These are phyloP conservation scores for Verbena officinalis DNA, from an alignment of 257 asterid genomes.

Conservation along the genomic window DNA sequence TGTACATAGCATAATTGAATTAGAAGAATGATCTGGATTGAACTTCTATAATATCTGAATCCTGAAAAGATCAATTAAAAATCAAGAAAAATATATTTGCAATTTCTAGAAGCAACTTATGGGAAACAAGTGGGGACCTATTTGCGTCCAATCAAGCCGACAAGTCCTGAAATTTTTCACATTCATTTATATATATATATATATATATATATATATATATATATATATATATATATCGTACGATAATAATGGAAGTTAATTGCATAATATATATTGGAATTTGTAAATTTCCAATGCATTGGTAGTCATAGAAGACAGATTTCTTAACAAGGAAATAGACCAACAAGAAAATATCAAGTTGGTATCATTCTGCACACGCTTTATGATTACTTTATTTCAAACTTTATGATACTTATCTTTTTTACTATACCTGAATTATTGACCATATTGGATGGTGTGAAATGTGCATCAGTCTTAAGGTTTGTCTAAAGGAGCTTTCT, in stretches of 20 bases:
- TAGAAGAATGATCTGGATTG: too few relatives aligned
- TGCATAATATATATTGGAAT: neutral
- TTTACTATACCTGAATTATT: constrained; percentile 10
- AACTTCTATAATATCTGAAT: too few relatives aligned
- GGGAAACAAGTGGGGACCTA: constrained; percentile 41
- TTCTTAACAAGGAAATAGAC: constrained; percentile 27
- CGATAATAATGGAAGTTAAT: constrained; percentile 12
- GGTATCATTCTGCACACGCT: constrained; percentile 16
- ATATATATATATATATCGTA: too few relatives aligned
- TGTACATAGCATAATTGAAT: too few relatives aligned
- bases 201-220: too few relatives aligned
- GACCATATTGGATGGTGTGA: constrained; percentile 6
- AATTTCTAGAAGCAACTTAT: too few relatives aligned
- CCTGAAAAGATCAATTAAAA: too few relatives aligned
- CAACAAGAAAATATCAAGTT: constrained; percentile 10
- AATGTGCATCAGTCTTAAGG: neutral
- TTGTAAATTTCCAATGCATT: constrained; percentile 37
- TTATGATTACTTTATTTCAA: constrained; percentile 18
- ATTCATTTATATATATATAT: constrained; percentile 11
- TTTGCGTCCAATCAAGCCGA: constrained; percentile 54
- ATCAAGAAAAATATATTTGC: too few relatives aligned
- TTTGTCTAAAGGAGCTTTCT: neutral
- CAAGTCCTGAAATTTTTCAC: constrained; percentile 37
- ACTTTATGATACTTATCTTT: constrained; percentile 13
- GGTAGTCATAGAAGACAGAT: constrained; percentile 29